Conservation (phyloP, 78 protist genomes). For the Goniomonas avonlea region DNA sequence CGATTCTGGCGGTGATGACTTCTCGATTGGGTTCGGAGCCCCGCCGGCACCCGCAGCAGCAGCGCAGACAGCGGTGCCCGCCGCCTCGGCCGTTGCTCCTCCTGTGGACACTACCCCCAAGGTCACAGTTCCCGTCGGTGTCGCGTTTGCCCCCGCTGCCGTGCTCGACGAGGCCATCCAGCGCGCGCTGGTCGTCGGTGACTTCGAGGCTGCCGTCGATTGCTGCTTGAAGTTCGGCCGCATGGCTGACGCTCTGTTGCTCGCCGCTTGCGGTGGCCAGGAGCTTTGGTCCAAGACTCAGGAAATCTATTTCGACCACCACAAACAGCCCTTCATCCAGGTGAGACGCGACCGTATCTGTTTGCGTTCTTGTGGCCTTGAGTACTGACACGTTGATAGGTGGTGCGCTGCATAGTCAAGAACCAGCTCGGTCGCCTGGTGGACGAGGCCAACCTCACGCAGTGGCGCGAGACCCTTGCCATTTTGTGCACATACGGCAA, state of each 20-base stretch:
- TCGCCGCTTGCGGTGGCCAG: constrained; percentile 47
- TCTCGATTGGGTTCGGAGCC: no score
- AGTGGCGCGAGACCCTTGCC: constrained; percentile 60
- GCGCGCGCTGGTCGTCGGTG: constrained; percentile 48
- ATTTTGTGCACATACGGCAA: constrained; percentile 53
- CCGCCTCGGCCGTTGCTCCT: neutral
- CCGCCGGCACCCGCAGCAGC: neutral
- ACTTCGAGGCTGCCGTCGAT: constrained; percentile 55
- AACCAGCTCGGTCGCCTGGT: constrained; percentile 42
- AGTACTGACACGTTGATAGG: no score
- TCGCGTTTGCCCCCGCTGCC: neutral
- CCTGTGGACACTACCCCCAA: no score
- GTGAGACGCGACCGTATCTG: no score
- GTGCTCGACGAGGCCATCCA: neutral
- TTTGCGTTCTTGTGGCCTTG: no score
- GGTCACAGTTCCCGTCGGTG: neutral
- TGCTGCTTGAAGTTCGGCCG: constrained; percentile 53
- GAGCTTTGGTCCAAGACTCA: constrained; percentile 50
- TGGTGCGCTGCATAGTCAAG: neutral
- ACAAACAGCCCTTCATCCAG: constrained; percentile 32
- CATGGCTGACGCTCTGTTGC: constrained; percentile 61
- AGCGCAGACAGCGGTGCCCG: neutral
- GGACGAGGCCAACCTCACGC: neutral
- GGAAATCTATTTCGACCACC: constrained; percentile 30
- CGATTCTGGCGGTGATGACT: neutral